phyloP scores from a whole-genome alignment of 2,329 filamentous ascomycete species.

The Cryoendolithus antarcticus region DNA sequence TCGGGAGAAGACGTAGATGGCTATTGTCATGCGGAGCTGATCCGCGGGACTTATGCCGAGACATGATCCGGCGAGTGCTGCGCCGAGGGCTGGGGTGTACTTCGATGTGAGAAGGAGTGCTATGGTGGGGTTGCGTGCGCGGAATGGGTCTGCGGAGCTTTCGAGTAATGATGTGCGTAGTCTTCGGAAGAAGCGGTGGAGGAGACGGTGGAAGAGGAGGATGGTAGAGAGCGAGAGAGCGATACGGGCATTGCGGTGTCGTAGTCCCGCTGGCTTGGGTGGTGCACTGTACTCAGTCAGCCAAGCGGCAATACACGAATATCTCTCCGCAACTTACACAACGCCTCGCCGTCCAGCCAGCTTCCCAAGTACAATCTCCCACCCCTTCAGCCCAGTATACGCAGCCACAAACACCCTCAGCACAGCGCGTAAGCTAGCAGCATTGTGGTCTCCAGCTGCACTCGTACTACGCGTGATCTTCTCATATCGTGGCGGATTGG shows the following conservation, averaged over 20 bases:
- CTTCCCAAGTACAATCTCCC: slow-evolving; percentile 29
- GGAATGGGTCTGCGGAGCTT: slow-evolving; percentile 65
- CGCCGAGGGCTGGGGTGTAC: slow-evolving; percentile 80
- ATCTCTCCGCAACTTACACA: too few relatives aligned
- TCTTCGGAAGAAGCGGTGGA: slow-evolving; percentile 79
- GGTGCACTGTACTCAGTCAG: too few relatives aligned
- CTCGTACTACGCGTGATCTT: slow-evolving; percentile 26
- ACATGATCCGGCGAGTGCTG: slow-evolving; percentile 72
- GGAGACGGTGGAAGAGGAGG: slow-evolving; percentile 73
- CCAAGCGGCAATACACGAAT: too few relatives aligned
- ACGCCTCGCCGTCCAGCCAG: slow-evolving; percentile 20
- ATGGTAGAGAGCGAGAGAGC: slow-evolving; percentile 76
- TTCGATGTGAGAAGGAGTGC: slow-evolving; percentile 64
- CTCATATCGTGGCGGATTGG: slow-evolving; percentile 39
- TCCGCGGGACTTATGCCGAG: slow-evolving; percentile 62
- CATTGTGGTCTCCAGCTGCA: slow-evolving; percentile 32
- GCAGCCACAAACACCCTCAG: slow-evolving; percentile 32
- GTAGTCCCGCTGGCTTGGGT: slow-evolving; percentile 1
- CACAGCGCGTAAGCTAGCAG: slow-evolving; percentile 33
- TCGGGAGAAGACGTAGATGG: slow-evolving; percentile 69
- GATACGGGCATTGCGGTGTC: slow-evolving; percentile 53
- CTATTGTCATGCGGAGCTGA: slow-evolving; percentile 63
- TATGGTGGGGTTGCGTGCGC: slow-evolving; percentile 67
- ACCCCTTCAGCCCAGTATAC: slow-evolving; percentile 33
- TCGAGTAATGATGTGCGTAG: slow-evolving; percentile 67